A percentile compares a stretch with the other conserved stretches of the same genome.
phyloP scores from a whole-genome alignment of 495 filamentous ascomycete genomes.

The Eremomyces bilateralis region DNA sequence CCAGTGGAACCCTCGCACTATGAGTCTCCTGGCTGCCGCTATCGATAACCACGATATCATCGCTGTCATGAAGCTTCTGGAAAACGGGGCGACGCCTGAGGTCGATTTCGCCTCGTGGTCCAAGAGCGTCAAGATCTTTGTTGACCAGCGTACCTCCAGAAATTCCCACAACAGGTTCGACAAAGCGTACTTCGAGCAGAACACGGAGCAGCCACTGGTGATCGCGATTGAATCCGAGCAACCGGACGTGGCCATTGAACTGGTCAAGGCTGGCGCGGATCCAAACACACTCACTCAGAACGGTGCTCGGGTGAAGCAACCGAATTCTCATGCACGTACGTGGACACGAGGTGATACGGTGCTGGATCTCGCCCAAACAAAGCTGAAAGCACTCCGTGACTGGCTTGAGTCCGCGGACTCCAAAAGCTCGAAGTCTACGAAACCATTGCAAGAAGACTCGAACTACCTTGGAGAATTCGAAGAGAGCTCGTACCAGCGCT shows the following conservation, averaged over 20 bases:
- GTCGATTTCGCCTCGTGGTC: slow-evolving; percentile 23
- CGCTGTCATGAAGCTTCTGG: slow-evolving; percentile 24
- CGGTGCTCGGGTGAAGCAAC: slow-evolving; percentile 17
- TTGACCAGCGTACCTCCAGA: too few relatives aligned
- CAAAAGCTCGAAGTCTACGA: slow-evolving; percentile 3
- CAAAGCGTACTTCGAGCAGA: slow-evolving; percentile 14
- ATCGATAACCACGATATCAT: slow-evolving; percentile 18
- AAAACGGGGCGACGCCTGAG: slow-evolving; percentile 21
- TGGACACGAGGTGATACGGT: slow-evolving; percentile 21
- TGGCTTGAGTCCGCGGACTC: slow-evolving; percentile 17
- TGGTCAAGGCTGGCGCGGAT: slow-evolving; percentile 37
- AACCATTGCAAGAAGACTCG: slow-evolving; percentile 15
- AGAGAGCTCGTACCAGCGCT: slow-evolving; percentile 31
- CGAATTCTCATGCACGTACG: slow-evolving; percentile 1
- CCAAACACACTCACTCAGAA: slow-evolving; percentile 25
- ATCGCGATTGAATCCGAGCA: slow-evolving; percentile 28
- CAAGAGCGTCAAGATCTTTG: slow-evolving; percentile 15
- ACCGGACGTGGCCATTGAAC: slow-evolving; percentile 28
- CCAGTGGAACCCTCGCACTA: slow-evolving; percentile 6
- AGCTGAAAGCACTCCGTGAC: slow-evolving; percentile 24
- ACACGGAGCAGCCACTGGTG: slow-evolving; percentile 35
- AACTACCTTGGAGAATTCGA: slow-evolving; percentile 24
- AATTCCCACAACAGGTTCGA: too few relatives aligned
- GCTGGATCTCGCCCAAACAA: slow-evolving; percentile 31
- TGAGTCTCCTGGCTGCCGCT: slow-evolving; percentile 25